phyloP scores from a whole-genome alignment of 257 asterid genomes.

The Plantago elongata region DNA sequence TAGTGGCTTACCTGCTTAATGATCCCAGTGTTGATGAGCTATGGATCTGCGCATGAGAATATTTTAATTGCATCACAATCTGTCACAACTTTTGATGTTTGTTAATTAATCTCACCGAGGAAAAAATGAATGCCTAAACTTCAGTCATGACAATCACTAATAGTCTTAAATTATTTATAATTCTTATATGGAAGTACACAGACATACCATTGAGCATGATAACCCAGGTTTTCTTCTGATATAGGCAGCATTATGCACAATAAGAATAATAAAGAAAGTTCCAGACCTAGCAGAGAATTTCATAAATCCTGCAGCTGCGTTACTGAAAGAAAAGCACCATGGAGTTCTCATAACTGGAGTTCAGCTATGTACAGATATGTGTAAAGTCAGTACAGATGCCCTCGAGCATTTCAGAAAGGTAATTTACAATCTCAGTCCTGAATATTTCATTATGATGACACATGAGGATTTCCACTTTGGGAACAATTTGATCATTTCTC shows the following conservation, averaged over 20 bases:
- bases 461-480: conserved; percentile 15
- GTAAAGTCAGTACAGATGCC: conserved; percentile 83
- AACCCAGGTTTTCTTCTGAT: conserved; percentile 18
- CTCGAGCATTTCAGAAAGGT: conserved; percentile 87
- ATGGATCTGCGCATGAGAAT: no score
- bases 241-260: conserved; percentile 94
- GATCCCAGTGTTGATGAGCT: no score
- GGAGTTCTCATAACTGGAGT: conserved; percentile 92
- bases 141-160: background rate
- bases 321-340: conserved; percentile 95
- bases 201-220: conserved; percentile 13
- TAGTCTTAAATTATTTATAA: background rate
- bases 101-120: conserved; percentile 6
- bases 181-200: conserved; percentile 13
- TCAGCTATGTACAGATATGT: conserved; percentile 84
- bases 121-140: background rate
- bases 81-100: background rate
- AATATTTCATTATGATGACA: conserved; percentile 12
- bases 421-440: conserved; percentile 15
- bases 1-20: no score
- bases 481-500: conserved; percentile 5
- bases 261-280: conserved; percentile 92
- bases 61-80: no score
- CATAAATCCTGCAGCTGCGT: conserved; percentile 67
- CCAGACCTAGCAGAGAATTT: conserved; percentile 97